Evolutionary conservation across 139 green algal genomes (phyloP).

Genomic region (Helicosporidium sp.): DNA sequence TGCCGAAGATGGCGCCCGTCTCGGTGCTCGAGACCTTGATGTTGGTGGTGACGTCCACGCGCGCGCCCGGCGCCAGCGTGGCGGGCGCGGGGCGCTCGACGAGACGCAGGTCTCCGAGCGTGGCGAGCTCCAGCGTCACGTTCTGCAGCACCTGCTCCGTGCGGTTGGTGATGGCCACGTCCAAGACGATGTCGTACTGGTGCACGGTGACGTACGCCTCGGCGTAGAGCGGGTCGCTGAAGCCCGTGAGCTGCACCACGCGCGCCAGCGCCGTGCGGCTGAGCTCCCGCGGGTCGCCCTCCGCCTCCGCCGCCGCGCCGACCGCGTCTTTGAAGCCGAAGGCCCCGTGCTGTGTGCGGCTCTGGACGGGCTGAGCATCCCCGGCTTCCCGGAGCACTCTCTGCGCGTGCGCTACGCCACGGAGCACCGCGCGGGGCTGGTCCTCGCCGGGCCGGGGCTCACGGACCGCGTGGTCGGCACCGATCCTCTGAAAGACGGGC

Average conservation of each 20-base stretch:
- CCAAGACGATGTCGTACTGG: slow-evolving; percentile 97
- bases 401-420: slow-evolving; percentile 46
- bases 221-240: slow-evolving; percentile 88
- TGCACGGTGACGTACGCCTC: slow-evolving; percentile 87
- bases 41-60: slow-evolving; percentile 22
- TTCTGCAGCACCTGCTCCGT: slow-evolving; percentile 52
- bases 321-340: slow-evolving; percentile 60
- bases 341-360: slow-evolving; percentile 56
- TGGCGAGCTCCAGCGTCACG: slow-evolving; percentile 89
- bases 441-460: slow-evolving; percentile 56
- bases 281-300: neutral
- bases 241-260: slow-evolving; percentile 91
- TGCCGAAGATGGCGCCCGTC: slow-evolving; percentile 97
- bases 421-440: slow-evolving; percentile 72
- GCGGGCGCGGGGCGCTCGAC: slow-evolving; percentile 87
- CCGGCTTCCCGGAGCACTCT: slow-evolving; percentile 71
- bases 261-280: slow-evolving; percentile 40
- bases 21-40: slow-evolving; percentile 86
- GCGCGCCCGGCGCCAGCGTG: slow-evolving; percentile 61
- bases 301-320: neutral
- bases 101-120: slow-evolving; percentile 96
- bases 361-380: slow-evolving; percentile 8
- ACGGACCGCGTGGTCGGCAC: slow-evolving; percentile 56
- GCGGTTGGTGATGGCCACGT: slow-evolving; percentile 84
- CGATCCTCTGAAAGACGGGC: slow-evolving; percentile 75